Conservation (phyloP, 164 flowering plant species). For the Dillenia suffruticosa region DNA sequence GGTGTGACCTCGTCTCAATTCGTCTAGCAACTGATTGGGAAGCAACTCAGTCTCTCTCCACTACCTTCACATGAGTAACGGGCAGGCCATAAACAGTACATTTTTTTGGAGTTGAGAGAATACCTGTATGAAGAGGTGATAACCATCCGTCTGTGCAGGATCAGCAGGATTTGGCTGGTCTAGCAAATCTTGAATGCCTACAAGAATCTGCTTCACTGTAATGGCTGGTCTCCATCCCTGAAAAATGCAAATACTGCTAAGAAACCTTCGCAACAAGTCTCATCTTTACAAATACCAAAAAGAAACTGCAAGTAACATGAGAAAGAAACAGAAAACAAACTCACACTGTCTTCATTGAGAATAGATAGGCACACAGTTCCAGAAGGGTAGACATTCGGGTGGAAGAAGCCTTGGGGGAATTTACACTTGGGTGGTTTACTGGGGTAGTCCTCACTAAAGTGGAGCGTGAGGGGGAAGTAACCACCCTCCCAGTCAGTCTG, state of each 20-base stretch:
- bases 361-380: conserved; percentile 96
- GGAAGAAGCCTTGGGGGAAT: conserved; percentile 90
- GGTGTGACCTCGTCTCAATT: no score
- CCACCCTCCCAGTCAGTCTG: conserved; percentile 99
- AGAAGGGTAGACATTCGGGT: conserved; percentile 97
- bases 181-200: conserved; percentile 90
- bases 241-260: neutral
- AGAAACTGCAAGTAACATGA: neutral
- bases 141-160: conserved; percentile 97
- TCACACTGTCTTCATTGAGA: conserved; percentile 92
- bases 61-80: no score
- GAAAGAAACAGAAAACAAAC: conserved; percentile 16
- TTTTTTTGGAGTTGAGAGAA: neutral
- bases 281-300: neutral
- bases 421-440: conserved; percentile 98
- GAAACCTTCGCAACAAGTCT: neutral
- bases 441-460: conserved; percentile 90
- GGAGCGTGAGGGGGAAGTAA: conserved; percentile 63
- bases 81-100: no score
- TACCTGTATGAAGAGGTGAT: conserved; percentile 90
- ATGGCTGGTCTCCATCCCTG: conserved; percentile 99
- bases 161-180: conserved; percentile 88
- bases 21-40: no score
- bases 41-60: no score
- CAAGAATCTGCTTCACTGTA: conserved; percentile 89